These are phyloP conservation scores for Cucumis sativus DNA, from an alignment of 306 rosid species.

Conservation along the genomic window Cucumber_9930_V3 NC_026655.2:3720001-3720500, in stretches of 20 bases:
- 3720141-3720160: neutral
- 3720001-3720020: constrained; percentile 3
- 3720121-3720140: constrained; percentile 9
- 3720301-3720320: neutral
- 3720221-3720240: neutral
- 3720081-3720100: neutral
- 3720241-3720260: neutral
- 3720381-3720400: neutral
- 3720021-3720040: neutral
- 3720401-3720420: neutral
- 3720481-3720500: neutral
- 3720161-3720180: constrained; percentile 12
- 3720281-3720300: neutral
- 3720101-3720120: constrained; percentile 6
- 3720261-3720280: neutral
- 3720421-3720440: neutral
- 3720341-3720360: neutral
- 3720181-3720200: constrained; percentile 15
- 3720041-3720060: neutral
- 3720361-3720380: neutral
- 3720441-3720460: neutral
- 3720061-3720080: neutral
- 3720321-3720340: neutral
- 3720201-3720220: neutral
- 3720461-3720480: neutral